Evolutionary conservation across 805 yeast genomes (phyloP).

Genomic region (Metschnikowia hibisci): DNA sequence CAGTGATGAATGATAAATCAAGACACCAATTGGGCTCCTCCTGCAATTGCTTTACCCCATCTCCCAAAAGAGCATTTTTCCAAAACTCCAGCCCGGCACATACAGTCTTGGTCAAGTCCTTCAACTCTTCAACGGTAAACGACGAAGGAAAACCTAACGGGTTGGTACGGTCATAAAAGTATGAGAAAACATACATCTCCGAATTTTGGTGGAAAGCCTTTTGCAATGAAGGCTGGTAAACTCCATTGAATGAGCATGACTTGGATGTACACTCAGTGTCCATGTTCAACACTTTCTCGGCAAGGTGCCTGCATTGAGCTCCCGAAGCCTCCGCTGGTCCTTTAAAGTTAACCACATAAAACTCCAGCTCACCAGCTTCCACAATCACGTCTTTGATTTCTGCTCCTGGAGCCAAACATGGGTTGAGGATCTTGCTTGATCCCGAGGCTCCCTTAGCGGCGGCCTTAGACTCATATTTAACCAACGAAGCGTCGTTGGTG

Average conservation of each 20-base stretch:
- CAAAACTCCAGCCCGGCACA: conserved; percentile 81
- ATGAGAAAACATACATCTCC: conserved; percentile 89
- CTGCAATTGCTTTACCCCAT: conserved; percentile 60
- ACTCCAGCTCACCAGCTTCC: conserved; percentile 41
- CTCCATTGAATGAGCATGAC: conserved; percentile 96
- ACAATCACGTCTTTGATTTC: conserved; percentile 59
- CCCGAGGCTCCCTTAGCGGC: conserved; percentile 40
- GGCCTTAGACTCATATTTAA: conserved; percentile 23
- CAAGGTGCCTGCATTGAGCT: conserved; percentile 79
- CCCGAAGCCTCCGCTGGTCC: conserved; percentile 65
- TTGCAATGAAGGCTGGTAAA: conserved; percentile 89
- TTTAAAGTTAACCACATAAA: conserved; percentile 54
- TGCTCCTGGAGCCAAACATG: conserved; percentile 84
- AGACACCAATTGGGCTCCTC: conserved; percentile 92
- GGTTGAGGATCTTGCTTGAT: conserved; percentile 54
- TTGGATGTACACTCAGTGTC: conserved; percentile 67
- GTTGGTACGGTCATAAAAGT: conserved; percentile 89
- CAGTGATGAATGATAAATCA: conserved; percentile 85
- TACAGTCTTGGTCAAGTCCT: conserved; percentile 75
- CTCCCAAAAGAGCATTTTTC: conserved; percentile 65
- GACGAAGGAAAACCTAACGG: conserved; percentile 94
- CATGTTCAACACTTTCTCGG: conserved; percentile 80
- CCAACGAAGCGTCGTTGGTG: conserved; percentile 30
- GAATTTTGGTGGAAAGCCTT: conserved; percentile 66
- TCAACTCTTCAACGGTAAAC: conserved; percentile 80